phyloP scores from a whole-genome alignment of 345 rosid genomes.

The Eucalyptus pauciflora region DNA sequence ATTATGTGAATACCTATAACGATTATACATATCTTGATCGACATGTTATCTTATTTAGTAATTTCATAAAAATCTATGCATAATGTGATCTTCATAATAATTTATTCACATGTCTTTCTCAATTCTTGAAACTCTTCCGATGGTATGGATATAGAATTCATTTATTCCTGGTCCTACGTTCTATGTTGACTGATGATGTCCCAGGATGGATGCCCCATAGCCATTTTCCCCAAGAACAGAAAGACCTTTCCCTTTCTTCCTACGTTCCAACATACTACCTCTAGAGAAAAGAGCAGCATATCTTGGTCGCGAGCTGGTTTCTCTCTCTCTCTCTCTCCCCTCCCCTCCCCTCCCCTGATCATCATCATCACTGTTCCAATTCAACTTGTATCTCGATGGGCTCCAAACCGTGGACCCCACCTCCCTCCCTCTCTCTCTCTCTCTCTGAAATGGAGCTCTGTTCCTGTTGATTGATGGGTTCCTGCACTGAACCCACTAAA shows the following conservation, averaged over 20 bases:
- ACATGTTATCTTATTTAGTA: too few species aligned
- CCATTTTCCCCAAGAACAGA: neutral
- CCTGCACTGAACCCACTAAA: neutral
- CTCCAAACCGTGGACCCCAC: neutral
- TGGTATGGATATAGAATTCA: neutral
- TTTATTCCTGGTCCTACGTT: neutral
- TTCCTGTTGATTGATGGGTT: neutral
- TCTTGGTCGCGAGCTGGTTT: neutral
- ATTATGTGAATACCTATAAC: rapidly evolving
- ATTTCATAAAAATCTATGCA: too few species aligned
- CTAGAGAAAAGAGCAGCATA: neutral
- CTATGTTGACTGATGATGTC: neutral
- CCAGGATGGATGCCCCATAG: neutral
- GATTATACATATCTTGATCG: too few species aligned
- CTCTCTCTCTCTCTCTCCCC: neutral
- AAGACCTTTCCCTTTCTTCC: neutral
- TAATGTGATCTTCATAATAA: too few species aligned
- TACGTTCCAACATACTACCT: neutral
- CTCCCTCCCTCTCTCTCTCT: neutral
- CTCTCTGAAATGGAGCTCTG: neutral
- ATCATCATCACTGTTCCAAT: neutral
- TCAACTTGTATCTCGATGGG: neutral
- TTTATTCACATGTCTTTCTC: too few species aligned
- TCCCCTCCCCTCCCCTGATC: neutral
- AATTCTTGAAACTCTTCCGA: too few species aligned